phyloP scores from a whole-genome alignment of 1,139 yeast genomes.

The Yamadazyma epiphylla region DNA sequence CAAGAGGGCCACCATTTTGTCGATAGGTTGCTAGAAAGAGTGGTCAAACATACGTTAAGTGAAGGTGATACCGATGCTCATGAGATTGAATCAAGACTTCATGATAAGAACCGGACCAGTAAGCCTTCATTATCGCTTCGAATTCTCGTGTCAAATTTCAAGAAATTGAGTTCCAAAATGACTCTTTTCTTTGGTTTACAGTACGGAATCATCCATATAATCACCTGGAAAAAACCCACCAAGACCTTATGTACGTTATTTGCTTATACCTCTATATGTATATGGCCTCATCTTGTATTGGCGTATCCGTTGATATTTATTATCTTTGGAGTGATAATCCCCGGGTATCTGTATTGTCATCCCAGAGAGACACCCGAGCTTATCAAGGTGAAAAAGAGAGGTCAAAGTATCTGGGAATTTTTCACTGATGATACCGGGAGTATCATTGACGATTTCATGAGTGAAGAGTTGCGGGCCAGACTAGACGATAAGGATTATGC shows the following conservation, averaged over 20 bases:
- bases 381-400: constrained; percentile 41
- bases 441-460: constrained; percentile 33
- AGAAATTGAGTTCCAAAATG: constrained; percentile 49
- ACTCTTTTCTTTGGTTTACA: constrained; percentile 52
- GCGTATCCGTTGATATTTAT: constrained; percentile 60
- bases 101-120: constrained; percentile 41
- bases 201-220: constrained; percentile 48
- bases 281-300: constrained; percentile 68
- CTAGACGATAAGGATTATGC: constrained; percentile 11
- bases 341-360: constrained; percentile 69
- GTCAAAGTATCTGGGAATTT: constrained; percentile 53
- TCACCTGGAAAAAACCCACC: constrained; percentile 63
- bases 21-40: constrained; percentile 53
- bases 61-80: constrained; percentile 43
- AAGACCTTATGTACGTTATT: constrained; percentile 52
- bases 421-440: constrained; percentile 44
- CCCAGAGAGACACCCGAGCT: constrained; percentile 50
- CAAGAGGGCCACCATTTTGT: constrained; percentile 39
- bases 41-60: constrained; percentile 28
- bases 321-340: constrained; percentile 58
- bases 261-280: constrained; percentile 54
- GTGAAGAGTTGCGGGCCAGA: constrained; percentile 16
- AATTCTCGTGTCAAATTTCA: constrained; percentile 47
- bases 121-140: constrained; percentile 51
- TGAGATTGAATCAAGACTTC: constrained; percentile 37